Conservation (phyloP, 768 basidiomycete species). For the Rhodotorula diobovata region DNA sequence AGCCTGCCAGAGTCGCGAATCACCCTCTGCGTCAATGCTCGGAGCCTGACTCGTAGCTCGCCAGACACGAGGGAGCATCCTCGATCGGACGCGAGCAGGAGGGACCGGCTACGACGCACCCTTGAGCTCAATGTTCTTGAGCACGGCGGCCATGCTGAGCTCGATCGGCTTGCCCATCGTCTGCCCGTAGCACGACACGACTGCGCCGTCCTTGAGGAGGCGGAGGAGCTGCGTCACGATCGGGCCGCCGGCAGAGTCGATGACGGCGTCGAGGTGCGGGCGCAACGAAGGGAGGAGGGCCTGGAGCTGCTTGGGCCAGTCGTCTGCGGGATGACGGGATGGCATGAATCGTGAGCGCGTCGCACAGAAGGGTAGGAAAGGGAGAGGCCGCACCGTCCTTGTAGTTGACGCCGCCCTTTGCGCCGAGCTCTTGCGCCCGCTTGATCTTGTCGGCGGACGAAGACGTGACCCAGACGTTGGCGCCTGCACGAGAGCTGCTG, state of each 20-base stretch:
- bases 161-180: conserved; percentile 57
- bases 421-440: conserved; percentile 64
- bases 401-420: conserved; percentile 71
- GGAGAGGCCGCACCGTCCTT: conserved; percentile 60
- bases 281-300: conserved; percentile 49
- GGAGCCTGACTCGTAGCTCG: background rate
- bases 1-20: conserved; percentile 52
- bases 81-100: background rate
- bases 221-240: conserved; percentile 56
- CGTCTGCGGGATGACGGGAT: conserved; percentile 7
- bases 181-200: conserved; percentile 39
- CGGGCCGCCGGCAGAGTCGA: conserved; percentile 68
- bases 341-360: too few relatives aligned
- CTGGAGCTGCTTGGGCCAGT: conserved; percentile 51
- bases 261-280: conserved; percentile 56
- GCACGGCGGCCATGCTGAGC: conserved; percentile 72
- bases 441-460: conserved; percentile 64
- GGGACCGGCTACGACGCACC: conserved; percentile 52
- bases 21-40: too few relatives aligned
- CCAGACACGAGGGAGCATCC: background rate
- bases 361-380: too few relatives aligned
- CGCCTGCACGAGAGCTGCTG: conserved; percentile 29
- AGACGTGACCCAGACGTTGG: conserved; percentile 70
- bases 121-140: conserved; percentile 67
- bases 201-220: conserved; percentile 51